Evolutionary conservation across 2,329 filamentous ascomycete genomes (phyloP).

Genomic region (Zymoseptoria brevis): DNA sequence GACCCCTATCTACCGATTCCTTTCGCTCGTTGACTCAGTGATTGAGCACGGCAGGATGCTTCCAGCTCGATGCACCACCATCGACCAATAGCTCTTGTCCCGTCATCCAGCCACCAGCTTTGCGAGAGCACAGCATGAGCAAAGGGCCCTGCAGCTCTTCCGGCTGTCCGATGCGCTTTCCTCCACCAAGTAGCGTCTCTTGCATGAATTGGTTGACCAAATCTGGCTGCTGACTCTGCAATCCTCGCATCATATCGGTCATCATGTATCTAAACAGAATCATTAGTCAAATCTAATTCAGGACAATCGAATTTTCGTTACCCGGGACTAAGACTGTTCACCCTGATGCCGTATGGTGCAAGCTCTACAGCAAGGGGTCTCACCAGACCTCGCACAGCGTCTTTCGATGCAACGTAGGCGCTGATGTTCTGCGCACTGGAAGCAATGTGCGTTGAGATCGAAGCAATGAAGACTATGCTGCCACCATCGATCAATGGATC

Average conservation of each 20-base stretch:
- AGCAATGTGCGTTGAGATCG: conserved; percentile 23
- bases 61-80: conserved; percentile 30
- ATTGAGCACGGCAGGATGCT: conserved; percentile 5
- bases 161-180: conserved; percentile 27
- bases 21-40: background rate
- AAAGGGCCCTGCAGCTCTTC: conserved; percentile 45
- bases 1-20: too few relatives aligned
- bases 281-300: too few relatives aligned
- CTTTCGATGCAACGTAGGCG: conserved; percentile 23
- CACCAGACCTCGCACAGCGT: conserved; percentile 19
- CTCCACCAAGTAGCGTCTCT: conserved; percentile 8
- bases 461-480: conserved; percentile 25
- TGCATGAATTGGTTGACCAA: conserved; percentile 13
- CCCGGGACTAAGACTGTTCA: conserved; percentile 7
- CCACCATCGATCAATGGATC: conserved; percentile 9
- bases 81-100: conserved; percentile 42
- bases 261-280: background rate
- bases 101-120: conserved; percentile 41
- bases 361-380: conserved; percentile 32
- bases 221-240: conserved; percentile 28
- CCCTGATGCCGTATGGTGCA: conserved; percentile 30
- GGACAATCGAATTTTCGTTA: too few relatives aligned
- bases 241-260: conserved; percentile 20
- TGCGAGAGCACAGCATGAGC: conserved; percentile 41
- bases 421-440: conserved; percentile 21